Evolutionary conservation across 78 protist species (phyloP).

Genomic region (Cyanophora paradoxa): DNA sequence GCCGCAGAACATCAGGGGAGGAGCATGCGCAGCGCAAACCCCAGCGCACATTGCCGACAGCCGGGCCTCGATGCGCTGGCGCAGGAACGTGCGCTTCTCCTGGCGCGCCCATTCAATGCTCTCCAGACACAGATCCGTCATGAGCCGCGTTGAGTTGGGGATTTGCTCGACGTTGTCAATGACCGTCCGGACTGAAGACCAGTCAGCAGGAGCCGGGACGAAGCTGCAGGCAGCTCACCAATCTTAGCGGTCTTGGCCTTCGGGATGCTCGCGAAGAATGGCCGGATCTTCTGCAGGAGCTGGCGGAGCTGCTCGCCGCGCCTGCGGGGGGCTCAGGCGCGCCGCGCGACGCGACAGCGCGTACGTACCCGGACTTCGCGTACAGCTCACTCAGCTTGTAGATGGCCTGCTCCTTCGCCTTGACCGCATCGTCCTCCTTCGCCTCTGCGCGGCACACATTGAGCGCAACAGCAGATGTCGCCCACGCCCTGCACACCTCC

Average conservation of each 20-base stretch:
- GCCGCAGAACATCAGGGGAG: background rate
- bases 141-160: slow-evolving; percentile 28
- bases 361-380: background rate
- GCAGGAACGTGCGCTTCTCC: slow-evolving; percentile 86
- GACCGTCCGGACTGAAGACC: slow-evolving; percentile 43
- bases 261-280: slow-evolving; percentile 63
- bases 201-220: background rate
- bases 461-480: no score
- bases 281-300: slow-evolving; percentile 31
- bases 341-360: background rate
- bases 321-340: background rate
- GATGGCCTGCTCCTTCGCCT: slow-evolving; percentile 37
- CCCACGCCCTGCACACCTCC: no score
- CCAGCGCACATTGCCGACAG: slow-evolving; percentile 50
- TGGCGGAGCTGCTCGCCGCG: background rate
- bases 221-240: background rate
- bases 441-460: slow-evolving; percentile 5
- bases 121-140: slow-evolving; percentile 69
- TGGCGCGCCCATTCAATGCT: slow-evolving; percentile 81
- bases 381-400: slow-evolving; percentile 19
- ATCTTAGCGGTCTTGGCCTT: slow-evolving; percentile 90
- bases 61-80: slow-evolving; percentile 87
- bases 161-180: slow-evolving; percentile 50
- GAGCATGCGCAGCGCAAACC: background rate
- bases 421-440: slow-evolving; percentile 6